A percentile compares a stretch with the other conserved stretches of the same genome.
These are phyloP conservation scores for Metarhizium brunneum DNA, from an alignment of 2,329 filamentous ascomycete species.

Conservation along the genomic window DNA sequence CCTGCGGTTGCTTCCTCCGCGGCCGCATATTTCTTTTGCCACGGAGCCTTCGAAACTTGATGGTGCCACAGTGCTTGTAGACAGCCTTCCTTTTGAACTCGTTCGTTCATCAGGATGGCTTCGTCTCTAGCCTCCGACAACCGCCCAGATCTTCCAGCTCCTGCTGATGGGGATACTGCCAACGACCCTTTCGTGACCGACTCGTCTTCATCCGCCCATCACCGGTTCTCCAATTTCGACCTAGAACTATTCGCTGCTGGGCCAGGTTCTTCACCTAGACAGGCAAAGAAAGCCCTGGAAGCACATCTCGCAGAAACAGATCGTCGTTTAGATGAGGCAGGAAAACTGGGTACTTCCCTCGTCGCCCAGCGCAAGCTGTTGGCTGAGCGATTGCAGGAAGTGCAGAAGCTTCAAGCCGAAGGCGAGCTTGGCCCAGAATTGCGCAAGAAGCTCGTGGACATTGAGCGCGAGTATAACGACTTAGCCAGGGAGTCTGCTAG, in stretches of 20 bases:
- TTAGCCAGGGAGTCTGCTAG: conserved; percentile 82
- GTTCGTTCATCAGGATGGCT: conserved; percentile 25
- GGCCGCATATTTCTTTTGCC: background rate
- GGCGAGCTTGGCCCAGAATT: conserved; percentile 75
- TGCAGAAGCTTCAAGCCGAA: conserved; percentile 68
- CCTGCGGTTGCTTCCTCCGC: background rate
- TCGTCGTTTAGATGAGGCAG: conserved; percentile 81
- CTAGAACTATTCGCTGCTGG: conserved; percentile 69
- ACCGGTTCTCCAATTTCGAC: conserved; percentile 79
- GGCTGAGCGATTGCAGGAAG: conserved; percentile 70
- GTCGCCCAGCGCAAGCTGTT: conserved; percentile 81
- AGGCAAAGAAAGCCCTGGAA: conserved; percentile 81
- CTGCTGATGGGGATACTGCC: conserved; percentile 21
- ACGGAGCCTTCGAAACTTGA: background rate
- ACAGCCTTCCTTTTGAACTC: conserved; percentile 14
- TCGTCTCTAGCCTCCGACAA: conserved; percentile 33
- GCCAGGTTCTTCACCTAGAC: conserved; percentile 67
- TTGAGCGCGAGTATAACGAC: conserved; percentile 93
- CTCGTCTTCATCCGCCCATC: conserved; percentile 35
- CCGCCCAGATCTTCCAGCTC: conserved; percentile 28
- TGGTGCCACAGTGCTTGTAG: conserved; percentile 9
- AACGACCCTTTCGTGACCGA: conserved; percentile 51
- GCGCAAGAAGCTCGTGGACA: conserved; percentile 70
- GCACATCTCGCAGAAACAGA: conserved; percentile 91
- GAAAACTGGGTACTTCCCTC: conserved; percentile 77